Percentiles rank a stretch among this genome's conserved stretches.
These are phyloP conservation scores for Hansenula sp. DNA, from an alignment of 1,139 yeast species.

Conservation along the genomic window DNA sequence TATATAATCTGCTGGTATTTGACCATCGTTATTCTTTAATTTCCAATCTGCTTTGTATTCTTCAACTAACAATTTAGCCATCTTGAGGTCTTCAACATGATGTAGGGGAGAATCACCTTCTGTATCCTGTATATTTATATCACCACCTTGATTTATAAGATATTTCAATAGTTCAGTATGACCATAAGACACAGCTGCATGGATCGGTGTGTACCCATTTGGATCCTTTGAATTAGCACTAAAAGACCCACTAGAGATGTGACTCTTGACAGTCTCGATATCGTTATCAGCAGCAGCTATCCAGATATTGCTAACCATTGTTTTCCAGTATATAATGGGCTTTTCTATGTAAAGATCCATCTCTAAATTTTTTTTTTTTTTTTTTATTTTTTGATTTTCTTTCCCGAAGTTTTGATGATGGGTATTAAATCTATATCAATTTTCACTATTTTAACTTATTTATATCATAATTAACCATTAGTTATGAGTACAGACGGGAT, in stretches of 20 bases:
- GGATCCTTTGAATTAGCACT: slow-evolving; percentile 77
- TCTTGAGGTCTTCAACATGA: slow-evolving; percentile 68
- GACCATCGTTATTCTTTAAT: slow-evolving; percentile 64
- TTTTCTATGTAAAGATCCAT: not conserved
- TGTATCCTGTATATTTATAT: slow-evolving; percentile 72
- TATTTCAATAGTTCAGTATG: slow-evolving; percentile 62
- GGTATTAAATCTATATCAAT: not conserved
- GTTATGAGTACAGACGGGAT: slow-evolving; percentile 1
- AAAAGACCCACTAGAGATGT: slow-evolving; percentile 45
- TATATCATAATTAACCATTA: too few relatives aligned
- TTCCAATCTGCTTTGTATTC: slow-evolving; percentile 62
- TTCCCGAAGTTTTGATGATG: too few relatives aligned
- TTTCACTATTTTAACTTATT: too few relatives aligned
- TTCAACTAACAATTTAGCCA: slow-evolving; percentile 64
- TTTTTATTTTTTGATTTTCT: too few relatives aligned
- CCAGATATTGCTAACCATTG: slow-evolving; percentile 73
- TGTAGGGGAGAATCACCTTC: slow-evolving; percentile 98
- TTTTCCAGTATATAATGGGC: too few relatives aligned
- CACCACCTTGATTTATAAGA: slow-evolving; percentile 63
- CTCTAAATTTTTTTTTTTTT: not conserved
- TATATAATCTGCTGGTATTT: slow-evolving; percentile 61
- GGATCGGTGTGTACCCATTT: slow-evolving; percentile 93
- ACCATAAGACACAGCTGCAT: slow-evolving; percentile 95
- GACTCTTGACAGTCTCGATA: slow-evolving; percentile 49
- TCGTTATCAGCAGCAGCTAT: slow-evolving; percentile 90